phyloP scores from a whole-genome alignment of 2,329 filamentous ascomycete genomes.

The Thielaviopsis musarum region DNA sequence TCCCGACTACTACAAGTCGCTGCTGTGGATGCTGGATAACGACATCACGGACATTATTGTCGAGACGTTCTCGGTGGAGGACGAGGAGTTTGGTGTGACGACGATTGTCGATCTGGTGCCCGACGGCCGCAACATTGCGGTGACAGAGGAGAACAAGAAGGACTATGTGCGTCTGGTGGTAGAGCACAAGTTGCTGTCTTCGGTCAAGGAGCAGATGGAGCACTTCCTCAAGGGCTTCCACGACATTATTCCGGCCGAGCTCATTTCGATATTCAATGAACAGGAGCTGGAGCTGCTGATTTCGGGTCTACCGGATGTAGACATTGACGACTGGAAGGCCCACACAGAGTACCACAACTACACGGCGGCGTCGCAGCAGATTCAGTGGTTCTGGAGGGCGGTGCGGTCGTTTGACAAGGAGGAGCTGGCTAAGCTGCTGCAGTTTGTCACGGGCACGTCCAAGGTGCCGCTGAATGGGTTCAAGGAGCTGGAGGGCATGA shows the following conservation, averaged over 20 bases:
- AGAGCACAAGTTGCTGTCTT: slow-evolving; percentile 80
- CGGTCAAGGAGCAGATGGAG: slow-evolving; percentile 87
- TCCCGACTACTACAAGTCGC: slow-evolving; percentile 95
- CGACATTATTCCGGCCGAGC: slow-evolving; percentile 86
- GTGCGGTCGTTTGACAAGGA: slow-evolving; percentile 97
- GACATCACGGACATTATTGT: slow-evolving; percentile 97
- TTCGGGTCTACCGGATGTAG: slow-evolving; percentile 90
- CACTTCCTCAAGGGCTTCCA: slow-evolving; percentile 92
- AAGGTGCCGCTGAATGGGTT: slow-evolving; percentile 98
- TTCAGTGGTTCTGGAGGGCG: slow-evolving; percentile 99
- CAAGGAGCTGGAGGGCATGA: slow-evolving; percentile 98
- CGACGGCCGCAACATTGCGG: slow-evolving; percentile 77
- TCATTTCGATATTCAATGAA: slow-evolving; percentile 96
- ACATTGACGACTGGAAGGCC: slow-evolving; percentile 97
- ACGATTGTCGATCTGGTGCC: slow-evolving; percentile 74
- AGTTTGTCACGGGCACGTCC: slow-evolving; percentile 95
- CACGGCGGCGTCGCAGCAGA: slow-evolving; percentile 80
- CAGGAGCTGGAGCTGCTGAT: slow-evolving; percentile 94
- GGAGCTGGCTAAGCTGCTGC: slow-evolving; percentile 88
- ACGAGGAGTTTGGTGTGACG: slow-evolving; percentile 83
- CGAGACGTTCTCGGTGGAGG: slow-evolving; percentile 87
- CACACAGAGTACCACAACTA: slow-evolving; percentile 99
- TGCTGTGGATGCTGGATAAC: slow-evolving; percentile 96
- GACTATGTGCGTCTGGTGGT: slow-evolving; percentile 92
- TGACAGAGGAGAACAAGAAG: slow-evolving; percentile 97